A percentile compares a stretch with the other conserved stretches of the same genome.
Evolutionary conservation across 2,329 filamentous ascomycete species (phyloP).

Genomic region (Colletotrichum kahawae): DNA sequence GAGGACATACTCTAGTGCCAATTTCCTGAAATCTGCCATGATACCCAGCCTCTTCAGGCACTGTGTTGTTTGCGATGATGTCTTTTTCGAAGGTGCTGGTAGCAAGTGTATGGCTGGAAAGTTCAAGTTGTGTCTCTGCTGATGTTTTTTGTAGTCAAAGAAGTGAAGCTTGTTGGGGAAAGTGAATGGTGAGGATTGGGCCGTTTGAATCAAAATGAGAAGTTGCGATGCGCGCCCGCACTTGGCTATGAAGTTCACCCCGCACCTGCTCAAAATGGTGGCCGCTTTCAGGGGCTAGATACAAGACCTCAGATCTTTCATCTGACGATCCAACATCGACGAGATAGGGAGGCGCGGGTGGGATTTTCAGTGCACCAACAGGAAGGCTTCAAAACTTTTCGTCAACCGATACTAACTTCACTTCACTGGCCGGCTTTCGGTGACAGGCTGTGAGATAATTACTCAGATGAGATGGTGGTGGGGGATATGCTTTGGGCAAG

Average conservation of each 20-base stretch:
- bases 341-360: neutral
- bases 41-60: neutral
- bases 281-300: neutral
- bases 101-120: neutral
- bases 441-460: slow-evolving; percentile 15
- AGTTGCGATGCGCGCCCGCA: neutral
- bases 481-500: neutral
- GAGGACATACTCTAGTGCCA: slow-evolving; percentile 60
- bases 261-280: neutral
- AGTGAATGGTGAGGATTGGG: neutral
- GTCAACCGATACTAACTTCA: neutral
- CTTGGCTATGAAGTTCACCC: neutral
- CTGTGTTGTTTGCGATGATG: neutral
- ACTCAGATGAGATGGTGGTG: slow-evolving; percentile 14
- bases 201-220: neutral
- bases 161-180: neutral
- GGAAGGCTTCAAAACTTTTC: neutral
- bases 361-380: neutral
- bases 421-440: neutral
- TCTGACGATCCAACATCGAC: neutral
- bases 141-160: neutral
- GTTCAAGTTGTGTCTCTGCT: neutral
- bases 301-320: neutral
- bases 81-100: neutral
- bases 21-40: slow-evolving; percentile 58